phyloP scores from a whole-genome alignment of 2,329 filamentous ascomycete species.

The Beauveria caledonica region DNA sequence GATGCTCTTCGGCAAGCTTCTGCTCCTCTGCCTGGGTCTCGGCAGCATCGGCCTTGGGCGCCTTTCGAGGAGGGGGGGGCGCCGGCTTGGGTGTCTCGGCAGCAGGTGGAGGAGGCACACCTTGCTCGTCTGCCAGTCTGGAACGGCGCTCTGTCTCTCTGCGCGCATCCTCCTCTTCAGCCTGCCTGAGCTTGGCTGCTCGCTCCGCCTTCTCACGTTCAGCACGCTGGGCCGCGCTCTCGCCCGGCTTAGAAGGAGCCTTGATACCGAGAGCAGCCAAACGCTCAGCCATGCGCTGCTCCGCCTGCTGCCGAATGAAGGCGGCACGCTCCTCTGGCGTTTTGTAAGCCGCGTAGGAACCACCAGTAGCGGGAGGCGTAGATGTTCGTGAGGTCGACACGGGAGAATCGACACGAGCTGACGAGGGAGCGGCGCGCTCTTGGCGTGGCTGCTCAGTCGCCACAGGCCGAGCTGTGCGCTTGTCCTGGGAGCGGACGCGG shows the following conservation, averaged over 20 bases:
- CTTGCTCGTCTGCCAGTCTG: slow-evolving; percentile 71
- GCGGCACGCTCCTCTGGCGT: slow-evolving; percentile 90
- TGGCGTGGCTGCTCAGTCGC: slow-evolving; percentile 36
- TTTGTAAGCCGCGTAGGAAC: slow-evolving; percentile 74
- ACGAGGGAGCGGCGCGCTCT: slow-evolving; percentile 30
- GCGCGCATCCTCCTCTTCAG: slow-evolving; percentile 87
- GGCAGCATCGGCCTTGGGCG: slow-evolving; percentile 50
- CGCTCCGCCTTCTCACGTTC: slow-evolving; percentile 85
- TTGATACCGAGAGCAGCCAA: slow-evolving; percentile 90
- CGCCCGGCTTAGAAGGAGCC: slow-evolving; percentile 67
- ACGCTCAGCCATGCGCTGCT: slow-evolving; percentile 93
- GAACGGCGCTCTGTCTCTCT: slow-evolving; percentile 82
- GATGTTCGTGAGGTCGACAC: slow-evolving; percentile 44
- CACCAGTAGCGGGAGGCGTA: slow-evolving; percentile 40
- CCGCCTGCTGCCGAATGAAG: slow-evolving; percentile 94
- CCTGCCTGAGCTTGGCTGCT: slow-evolving; percentile 77
- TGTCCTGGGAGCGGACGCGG: slow-evolving; percentile 55
- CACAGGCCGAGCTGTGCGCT: slow-evolving; percentile 35
- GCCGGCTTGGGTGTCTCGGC: slow-evolving; percentile 43
- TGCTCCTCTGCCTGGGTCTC: slow-evolving; percentile 56
- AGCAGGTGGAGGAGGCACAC: slow-evolving; percentile 50
- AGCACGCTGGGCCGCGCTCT: slow-evolving; percentile 73
- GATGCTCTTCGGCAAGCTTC: slow-evolving; percentile 61
- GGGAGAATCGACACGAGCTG: slow-evolving; percentile 34
- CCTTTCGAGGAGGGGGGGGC: slow-evolving; percentile 73